Evolutionary conservation across 192 early-diverging fungal species (phyloP).

Genomic region (Coemansia sp.): DNA sequence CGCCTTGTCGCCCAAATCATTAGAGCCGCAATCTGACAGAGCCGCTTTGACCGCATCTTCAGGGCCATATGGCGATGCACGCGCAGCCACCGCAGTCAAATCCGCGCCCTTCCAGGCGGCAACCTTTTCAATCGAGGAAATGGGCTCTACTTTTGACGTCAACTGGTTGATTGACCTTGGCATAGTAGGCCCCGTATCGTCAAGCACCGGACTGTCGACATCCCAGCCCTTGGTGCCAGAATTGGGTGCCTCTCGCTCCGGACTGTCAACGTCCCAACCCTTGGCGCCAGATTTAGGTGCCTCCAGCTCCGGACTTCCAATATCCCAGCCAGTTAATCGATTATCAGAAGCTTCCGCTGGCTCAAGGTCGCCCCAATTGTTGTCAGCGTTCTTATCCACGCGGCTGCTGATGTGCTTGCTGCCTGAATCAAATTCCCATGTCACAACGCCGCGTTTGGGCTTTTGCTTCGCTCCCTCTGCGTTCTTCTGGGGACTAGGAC

Average conservation of each 20-base stretch:
- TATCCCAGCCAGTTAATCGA: background rate
- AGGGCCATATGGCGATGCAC: background rate
- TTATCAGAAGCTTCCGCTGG: background rate
- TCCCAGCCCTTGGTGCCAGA: background rate
- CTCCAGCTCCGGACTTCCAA: background rate
- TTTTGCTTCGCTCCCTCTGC: background rate
- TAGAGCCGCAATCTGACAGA: background rate
- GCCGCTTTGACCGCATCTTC: constrained; percentile 3
- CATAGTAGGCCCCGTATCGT: constrained; percentile 19
- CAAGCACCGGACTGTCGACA: background rate
- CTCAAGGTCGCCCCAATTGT: background rate
- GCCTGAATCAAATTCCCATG: background rate
- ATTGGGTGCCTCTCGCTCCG: background rate
- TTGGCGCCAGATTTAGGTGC: background rate
- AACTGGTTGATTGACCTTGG: constrained; percentile 34
- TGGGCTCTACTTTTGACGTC: background rate
- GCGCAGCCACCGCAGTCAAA: background rate
- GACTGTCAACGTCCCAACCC: background rate
- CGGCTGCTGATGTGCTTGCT: background rate
- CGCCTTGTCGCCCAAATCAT: constrained; percentile 2
- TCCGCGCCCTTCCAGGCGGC: constrained; percentile 17
- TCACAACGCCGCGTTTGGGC: background rate
- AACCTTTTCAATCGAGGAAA: constrained; percentile 27
- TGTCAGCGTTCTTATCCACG: background rate
- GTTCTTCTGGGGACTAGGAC: background rate